These are phyloP conservation scores for Coemansia sp. DNA, from an alignment of 192 early-diverging fungal species.

Conservation along the genomic window DNA sequence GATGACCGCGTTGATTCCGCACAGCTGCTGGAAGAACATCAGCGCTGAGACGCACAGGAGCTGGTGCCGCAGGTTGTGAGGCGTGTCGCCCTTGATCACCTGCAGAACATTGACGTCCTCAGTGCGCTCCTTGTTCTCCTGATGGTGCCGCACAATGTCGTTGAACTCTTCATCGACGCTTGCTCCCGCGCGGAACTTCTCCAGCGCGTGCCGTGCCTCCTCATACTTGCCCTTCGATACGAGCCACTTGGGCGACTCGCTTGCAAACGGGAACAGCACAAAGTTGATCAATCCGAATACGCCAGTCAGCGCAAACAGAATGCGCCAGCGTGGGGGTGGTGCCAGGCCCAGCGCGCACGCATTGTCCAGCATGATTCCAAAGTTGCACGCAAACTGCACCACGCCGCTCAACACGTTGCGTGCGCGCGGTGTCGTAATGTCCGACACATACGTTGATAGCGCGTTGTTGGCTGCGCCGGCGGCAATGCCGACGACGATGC, in stretches of 20 bases:
- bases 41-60: conserved; percentile 64
- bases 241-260: conserved; percentile 77
- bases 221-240: conserved; percentile 63
- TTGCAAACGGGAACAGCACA: conserved; percentile 65
- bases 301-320: conserved; percentile 64
- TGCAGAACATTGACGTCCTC: conserved; percentile 52
- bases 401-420: conserved; percentile 72
- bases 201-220: conserved; percentile 59
- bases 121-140: conserved; percentile 42
- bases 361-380: conserved; percentile 76
- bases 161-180: conserved; percentile 64
- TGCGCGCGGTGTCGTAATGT: conserved; percentile 69
- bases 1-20: conserved; percentile 83
- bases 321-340: conserved; percentile 67
- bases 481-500: conserved; percentile 70
- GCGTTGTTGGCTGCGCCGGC: conserved; percentile 66
- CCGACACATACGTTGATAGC: conserved; percentile 73
- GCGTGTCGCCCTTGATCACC: conserved; percentile 57
- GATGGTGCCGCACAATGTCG: conserved; percentile 59
- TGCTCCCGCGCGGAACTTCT: conserved; percentile 56
- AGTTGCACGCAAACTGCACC: conserved; percentile 74
- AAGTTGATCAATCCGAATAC: conserved; percentile 61
- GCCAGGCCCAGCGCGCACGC: conserved; percentile 63
- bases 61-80: conserved; percentile 60
- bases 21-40: conserved; percentile 79